Base-by-base conservation (phyloP, 768 basidiomycete genomes). In the Pulveroboletus ravenelii region DNA sequence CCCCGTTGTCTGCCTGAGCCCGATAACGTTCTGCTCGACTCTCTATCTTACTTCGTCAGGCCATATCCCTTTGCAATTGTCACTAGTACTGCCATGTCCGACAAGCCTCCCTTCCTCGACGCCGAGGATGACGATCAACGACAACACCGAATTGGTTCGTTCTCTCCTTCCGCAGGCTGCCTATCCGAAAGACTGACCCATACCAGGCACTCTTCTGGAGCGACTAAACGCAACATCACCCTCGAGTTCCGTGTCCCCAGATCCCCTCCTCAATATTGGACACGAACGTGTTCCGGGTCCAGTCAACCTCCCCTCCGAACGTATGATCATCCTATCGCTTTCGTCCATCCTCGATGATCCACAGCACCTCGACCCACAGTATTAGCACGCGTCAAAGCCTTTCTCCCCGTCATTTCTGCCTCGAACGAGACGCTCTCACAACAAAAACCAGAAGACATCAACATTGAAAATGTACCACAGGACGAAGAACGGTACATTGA, bases 371-470 rank as follows among this genome's bases (percentile, higher is more conserved):
- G 2, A 6, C 20, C 35, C 35, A 45, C 54, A 89, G 87, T 89
- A 17, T 70, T 89, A 6, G 73, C 79, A 10, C 79, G 85, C 15
- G 73, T 87, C 4, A 78, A 81, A 62, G 76, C 79, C 0, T 88
- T 89, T 61, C 75, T 89, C 6, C 85, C 85, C 3, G 71, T 79
- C 56, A 70, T 88, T 15, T 78, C 81, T 41, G 82, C 81, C 12
- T 83, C 85, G 3, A 88, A 87, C 56, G 74, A 72, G 2, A 63
- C 75, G 1, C 74, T 88, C 15, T 58, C 72, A 3, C 70, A 74
- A 35, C 63, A 66, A 36, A 74, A 82, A 51, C 84, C 82, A 1
- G 60, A 64, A 15, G 83, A 80, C 56, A 70, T 88, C n/a, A 80
- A 88, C 59, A 86, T 89, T 36, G 87, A 89, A 64, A 74, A 83